phyloP scores from a whole-genome alignment of 208 protist species.

The Crithidia expoeki region DNA sequence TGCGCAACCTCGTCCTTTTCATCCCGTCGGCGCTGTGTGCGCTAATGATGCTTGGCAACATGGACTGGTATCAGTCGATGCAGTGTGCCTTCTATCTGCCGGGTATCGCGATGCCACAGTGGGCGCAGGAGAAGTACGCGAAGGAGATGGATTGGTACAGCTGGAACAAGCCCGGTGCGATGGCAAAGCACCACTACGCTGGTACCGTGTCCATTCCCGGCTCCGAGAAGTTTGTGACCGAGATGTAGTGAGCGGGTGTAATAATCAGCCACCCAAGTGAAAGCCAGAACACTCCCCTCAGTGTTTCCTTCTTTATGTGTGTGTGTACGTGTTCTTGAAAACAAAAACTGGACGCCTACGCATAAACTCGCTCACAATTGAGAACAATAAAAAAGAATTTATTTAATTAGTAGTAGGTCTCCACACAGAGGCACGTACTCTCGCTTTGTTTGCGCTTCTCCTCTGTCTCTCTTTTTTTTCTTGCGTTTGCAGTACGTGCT shows the following conservation, averaged over 20 bases:
- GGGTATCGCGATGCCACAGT: conserved; percentile 57
- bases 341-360: conserved; percentile 4
- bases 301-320: conserved; percentile 1
- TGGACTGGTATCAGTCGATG: conserved; percentile 86
- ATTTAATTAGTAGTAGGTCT: conserved; percentile 18
- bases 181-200: conserved; percentile 88
- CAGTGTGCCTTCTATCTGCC: conserved; percentile 59
- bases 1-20: conserved; percentile 69
- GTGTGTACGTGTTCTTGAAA: too few species aligned
- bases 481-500: too few species aligned
- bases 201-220: conserved; percentile 87
- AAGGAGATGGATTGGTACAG: conserved; percentile 74
- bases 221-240: conserved; percentile 75
- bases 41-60: conserved; percentile 80
- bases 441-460: neutral
- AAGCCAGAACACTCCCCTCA: neutral
- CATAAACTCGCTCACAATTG: neutral
- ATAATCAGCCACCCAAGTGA: neutral
- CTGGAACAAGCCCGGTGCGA: conserved; percentile 84
- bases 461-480: neutral
- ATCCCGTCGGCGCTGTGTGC: conserved; percentile 61
- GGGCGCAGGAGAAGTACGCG: conserved; percentile 69
- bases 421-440: neutral
- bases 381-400: neutral
- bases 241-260: conserved; percentile 32